Base-by-base conservation (phyloP, 2,329 filamentous ascomycete species). In the Botrytis elliptica region DNA sequence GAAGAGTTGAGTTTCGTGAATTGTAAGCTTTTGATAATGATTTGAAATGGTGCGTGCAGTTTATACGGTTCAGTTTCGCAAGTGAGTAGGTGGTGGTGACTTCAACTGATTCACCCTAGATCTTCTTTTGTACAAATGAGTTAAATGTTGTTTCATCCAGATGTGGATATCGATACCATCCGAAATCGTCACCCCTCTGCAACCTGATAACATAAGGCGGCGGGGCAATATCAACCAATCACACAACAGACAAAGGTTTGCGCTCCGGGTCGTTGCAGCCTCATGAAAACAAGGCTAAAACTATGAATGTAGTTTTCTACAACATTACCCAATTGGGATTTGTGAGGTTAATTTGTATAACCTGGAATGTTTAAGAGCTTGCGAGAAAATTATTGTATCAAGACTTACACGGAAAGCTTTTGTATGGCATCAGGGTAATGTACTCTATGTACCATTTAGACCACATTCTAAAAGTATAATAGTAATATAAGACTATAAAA, bases 161-260 rank as follows among this genome's bases (percentile, higher is more conserved):
- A 33, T 40, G 55, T 38, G 42, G 38, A 38, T 74, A 64, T 63
- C 38, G 52, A 70, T 65, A 40, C 36, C 14, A 22, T 71, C 6
- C 38, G 46, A 59, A 72, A 72, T 66, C 70, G 62, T 72, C 70
- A 72, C 70, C 70, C 62, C 70, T 72, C 70, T 59, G 38, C 46
- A 67, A 57, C 70, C 70, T 71, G 60, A 55, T 71, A 42, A 52
- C 38, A 57, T 38, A 70, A 59, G 42, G 59, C 38, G 46, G 65
- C 36, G 66, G 66, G 66, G 38, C 36, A 40, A 42, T 29, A 68
- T 18, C 5, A n/a, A 29, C 49, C 65, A 68, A 68, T 68, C 65
- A 68, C 3, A 38, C 7, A 38, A 20, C 22, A 67, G 14, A 38
- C 5, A n/a, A 67, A 67, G 25, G 64, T n/a, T 33, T 52, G 22